Evolutionary conservation across 192 early-diverging fungal genomes (phyloP), one percentile per base, ranked within the genome.

Genomic region (Linnemannia exigua): DNA sequence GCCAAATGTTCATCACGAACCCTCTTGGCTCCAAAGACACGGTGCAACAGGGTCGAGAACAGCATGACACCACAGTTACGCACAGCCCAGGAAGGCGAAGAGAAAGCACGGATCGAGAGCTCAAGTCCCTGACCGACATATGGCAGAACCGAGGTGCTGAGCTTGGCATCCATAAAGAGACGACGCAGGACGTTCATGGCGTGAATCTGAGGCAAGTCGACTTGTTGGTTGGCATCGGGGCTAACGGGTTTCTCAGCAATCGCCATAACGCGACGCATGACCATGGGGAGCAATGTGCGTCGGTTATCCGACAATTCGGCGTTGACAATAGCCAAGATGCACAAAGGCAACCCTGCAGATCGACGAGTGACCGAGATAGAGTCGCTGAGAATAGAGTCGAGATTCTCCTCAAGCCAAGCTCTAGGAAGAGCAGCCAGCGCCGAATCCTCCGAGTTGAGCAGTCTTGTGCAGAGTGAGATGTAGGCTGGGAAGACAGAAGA

Each of bases 11-110:
- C 93, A 66, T 95, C 93, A n/a, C 90, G 91, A 6, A 89, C 90
- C 70, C 93, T 94, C 82, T 95, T 98, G 58, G 92, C 92, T 11
- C 98, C 98, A 88, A 99, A 93, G 11, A 94, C 93, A 69, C 97
- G 93, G 31, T 94, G 94, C 17, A 98, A 84, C 48, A 98, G 78
- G 1, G 97, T 93, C 12, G 96, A 95, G 83, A 96, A 99, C 73
- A 99, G 83, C 94, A 99, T 96, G 3, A 97, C 94, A 44, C 97
- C 95, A 67, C 96, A 97, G 87, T 99, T 99, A 52, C 98, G 92
- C 50, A 99, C 94, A 16, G 98, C 97, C 95, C 97, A 99, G 51
- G 92, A 93, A 37, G 58, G 82, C 31, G 97, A 97, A 20, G 93
- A 93, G 68, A 98, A 95, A 1, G 96, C 96, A 16, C 91, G 89